A percentile compares a stretch with the other conserved stretches of the same genome.
These are phyloP conservation scores for Peronosclerospora sorghi DNA, from an alignment of 352 stramenopile species.

Conservation along the genomic window DNA sequence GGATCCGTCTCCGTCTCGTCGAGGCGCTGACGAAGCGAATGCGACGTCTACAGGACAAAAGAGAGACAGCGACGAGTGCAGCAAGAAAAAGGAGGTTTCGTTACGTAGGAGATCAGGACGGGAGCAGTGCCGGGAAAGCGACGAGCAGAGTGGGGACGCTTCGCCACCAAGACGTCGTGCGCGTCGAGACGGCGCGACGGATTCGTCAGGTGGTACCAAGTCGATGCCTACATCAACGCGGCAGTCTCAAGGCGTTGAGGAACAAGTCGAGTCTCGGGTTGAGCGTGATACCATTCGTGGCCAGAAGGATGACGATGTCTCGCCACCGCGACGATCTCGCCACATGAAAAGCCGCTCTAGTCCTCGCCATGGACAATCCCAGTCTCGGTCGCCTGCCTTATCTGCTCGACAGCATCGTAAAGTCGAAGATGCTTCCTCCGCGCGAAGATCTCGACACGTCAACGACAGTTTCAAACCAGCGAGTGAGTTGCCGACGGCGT, in stretches of 20 bases:
- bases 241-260: neutral
- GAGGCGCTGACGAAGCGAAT: conserved; percentile 1
- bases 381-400: too few relatives aligned
- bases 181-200: conserved; percentile 1
- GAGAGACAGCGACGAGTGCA: conserved; percentile 5
- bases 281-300: neutral
- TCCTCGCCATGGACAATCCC: too few relatives aligned
- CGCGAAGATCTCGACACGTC: conserved; percentile 7
- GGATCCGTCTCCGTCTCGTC: conserved; percentile 23
- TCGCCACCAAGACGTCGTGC: conserved; percentile 12
- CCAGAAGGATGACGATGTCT: conserved; percentile 6
- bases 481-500: too few relatives aligned
- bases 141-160: conserved; percentile 2
- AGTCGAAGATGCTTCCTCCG: conserved; percentile 7
- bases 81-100: conserved; percentile 15
- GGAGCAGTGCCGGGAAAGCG: neutral
- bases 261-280: neutral
- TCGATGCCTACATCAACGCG: neutral
- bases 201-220: conserved; percentile 5
- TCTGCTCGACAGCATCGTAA: too few relatives aligned
- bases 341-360: conserved; percentile 3
- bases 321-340: conserved; percentile 13
- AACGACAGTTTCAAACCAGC: too few relatives aligned
- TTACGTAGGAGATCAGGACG: conserved; percentile 8
- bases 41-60: neutral